Evolutionary conservation across 2,329 filamentous ascomycete genomes (phyloP).

Genomic region (Aschersonia sp.): DNA sequence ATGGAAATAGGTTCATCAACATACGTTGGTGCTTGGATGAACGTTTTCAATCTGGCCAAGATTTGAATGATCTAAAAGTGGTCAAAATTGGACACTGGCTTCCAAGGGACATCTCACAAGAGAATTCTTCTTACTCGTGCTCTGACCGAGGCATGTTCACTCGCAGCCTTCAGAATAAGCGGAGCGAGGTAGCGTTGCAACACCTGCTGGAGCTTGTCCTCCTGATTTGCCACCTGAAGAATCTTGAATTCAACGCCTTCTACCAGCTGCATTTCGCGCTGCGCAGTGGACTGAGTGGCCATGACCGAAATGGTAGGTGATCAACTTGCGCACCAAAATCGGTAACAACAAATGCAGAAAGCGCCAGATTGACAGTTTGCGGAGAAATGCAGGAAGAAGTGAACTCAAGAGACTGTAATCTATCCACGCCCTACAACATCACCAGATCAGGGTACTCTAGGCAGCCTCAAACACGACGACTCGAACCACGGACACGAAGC

Average conservation of each 20-base stretch:
- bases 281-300: constrained; percentile 30
- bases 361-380: too few relatives aligned
- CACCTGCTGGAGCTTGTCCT: constrained; percentile 65
- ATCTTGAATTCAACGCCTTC: constrained; percentile 79
- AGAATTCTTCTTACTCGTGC: constrained; percentile 42
- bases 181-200: constrained; percentile 69
- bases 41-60: constrained; percentile 36
- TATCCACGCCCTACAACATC: too few relatives aligned
- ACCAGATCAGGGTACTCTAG: too few relatives aligned
- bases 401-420: too few relatives aligned
- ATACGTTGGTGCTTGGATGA: constrained; percentile 36
- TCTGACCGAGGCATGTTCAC: constrained; percentile 65
- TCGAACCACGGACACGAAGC: too few relatives aligned
- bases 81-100: too few relatives aligned
- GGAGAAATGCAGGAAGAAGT: too few relatives aligned
- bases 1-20: constrained; percentile 5
- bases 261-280: constrained; percentile 67
- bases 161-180: constrained; percentile 73
- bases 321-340: background rate
- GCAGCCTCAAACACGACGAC: too few relatives aligned
- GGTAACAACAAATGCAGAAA: background rate
- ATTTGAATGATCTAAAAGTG: constrained; percentile 31
- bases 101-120: background rate
- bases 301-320: constrained; percentile 11
- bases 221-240: constrained; percentile 61